These are phyloP conservation scores for Basipetospora chlamydospora DNA, from an alignment of 2,329 filamentous ascomycete genomes.

Conservation along the genomic window DNA sequence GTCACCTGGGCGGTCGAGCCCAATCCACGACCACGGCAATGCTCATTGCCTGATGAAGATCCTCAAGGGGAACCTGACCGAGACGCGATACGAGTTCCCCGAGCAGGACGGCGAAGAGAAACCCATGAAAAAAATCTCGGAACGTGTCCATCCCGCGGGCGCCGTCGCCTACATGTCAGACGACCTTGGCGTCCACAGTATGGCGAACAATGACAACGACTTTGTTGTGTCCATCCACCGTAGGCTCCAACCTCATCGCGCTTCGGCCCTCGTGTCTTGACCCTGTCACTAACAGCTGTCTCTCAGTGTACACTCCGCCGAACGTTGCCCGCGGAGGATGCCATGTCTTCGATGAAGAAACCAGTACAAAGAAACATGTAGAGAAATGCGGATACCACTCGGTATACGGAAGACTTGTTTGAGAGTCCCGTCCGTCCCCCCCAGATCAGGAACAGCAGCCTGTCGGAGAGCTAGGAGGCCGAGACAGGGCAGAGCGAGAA, in stretches of 20 bases:
- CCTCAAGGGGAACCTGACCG: slow-evolving; percentile 61
- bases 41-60: slow-evolving; percentile 91
- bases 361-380: slow-evolving; percentile 59
- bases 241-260: slow-evolving; percentile 20
- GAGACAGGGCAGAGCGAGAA: too few species aligned
- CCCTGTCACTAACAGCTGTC: slow-evolving; percentile 3
- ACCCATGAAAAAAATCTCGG: slow-evolving; percentile 49
- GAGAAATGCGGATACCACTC: slow-evolving; percentile 61
- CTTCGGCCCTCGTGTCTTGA: neutral
- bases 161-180: slow-evolving; percentile 86
- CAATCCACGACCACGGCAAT: slow-evolving; percentile 79
- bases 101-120: slow-evolving; percentile 27
- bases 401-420: slow-evolving; percentile 35
- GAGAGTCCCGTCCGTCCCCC: too few species aligned
- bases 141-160: slow-evolving; percentile 54
- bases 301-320: slow-evolving; percentile 65
- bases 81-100: slow-evolving; percentile 71
- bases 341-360: slow-evolving; percentile 64
- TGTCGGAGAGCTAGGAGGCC: too few species aligned
- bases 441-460: too few species aligned
- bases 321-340: slow-evolving; percentile 76
- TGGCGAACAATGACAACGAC: slow-evolving; percentile 61
- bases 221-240: slow-evolving; percentile 74
- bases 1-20: slow-evolving; percentile 69
- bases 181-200: slow-evolving; percentile 70